Evolutionary conservation across 352 stramenopile species (phyloP), one percentile per base, ranked within the genome.

Genomic region (Phytopythium aichiense): DNA sequence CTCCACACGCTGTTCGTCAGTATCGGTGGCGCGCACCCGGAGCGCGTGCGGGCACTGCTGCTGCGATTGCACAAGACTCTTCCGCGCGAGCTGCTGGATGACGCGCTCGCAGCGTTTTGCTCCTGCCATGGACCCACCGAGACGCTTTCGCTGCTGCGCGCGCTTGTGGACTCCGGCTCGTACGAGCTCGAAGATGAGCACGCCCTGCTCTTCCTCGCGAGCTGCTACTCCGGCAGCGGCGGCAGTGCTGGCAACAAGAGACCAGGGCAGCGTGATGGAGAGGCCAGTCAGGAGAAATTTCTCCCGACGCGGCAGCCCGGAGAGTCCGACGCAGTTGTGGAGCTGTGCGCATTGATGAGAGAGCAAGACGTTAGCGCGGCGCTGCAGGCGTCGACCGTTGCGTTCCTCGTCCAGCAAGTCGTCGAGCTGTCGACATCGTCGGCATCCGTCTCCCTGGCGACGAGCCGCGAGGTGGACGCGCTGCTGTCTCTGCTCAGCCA

Each of bases 121-220:
- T 76, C 82, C 5, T 67, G 72, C 15, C 76, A 74, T 12, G 53
- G 76, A 46, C 53, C 61, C 0, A 43, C 69, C 1, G 60, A 80
- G 28, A 66, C 68, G 20, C 15, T 87, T 20, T 58, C 75, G 31
- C 51, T 89, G 55, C 61, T 91, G 37, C 60, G 71, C 7, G 62
- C 71, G 18, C 50, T 88, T 16, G 9, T 84, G 30, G 53, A 62
- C 51, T 49, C 59, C 38, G 58, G 73, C 15, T 69, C 68, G 9
- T 64, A 64, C 33, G 66, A 72, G 51, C 54, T 91, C 0, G 73
- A 68, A 6, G 79, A 91, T 55, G 70, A 87, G 2, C 76, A 89
- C 16, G 55, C 86, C 4, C 66, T 89, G 58, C 74, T 87, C 53
- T 88, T 91, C 60, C 71, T 91, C 8, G 70, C 81, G 6, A 87